phyloP scores from a whole-genome alignment of 2,329 filamentous ascomycete species.

The Hyphodiscus sp. region DNA sequence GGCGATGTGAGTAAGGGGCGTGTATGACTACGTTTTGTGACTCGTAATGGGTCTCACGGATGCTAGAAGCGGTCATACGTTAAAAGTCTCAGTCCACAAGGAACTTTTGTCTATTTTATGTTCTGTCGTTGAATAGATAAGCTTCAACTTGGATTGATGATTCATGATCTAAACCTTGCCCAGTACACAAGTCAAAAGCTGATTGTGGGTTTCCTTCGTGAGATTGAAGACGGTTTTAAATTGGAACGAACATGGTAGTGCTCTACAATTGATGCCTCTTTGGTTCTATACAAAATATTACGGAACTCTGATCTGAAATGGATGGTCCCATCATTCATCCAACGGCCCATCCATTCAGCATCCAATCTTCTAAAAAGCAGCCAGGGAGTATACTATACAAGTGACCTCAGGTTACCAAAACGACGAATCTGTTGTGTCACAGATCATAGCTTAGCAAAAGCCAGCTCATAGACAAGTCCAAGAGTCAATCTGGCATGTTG shows the following conservation, averaged over 20 bases:
- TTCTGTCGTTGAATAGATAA: too few species aligned
- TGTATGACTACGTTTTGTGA: constrained; percentile 8
- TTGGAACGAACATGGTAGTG: background rate
- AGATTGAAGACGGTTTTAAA: background rate
- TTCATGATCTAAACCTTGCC: too few species aligned
- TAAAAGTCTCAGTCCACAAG: too few species aligned
- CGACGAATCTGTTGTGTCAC: background rate
- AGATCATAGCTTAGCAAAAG: constrained; percentile 51
- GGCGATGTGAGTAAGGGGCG: background rate
- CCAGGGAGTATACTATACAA: background rate
- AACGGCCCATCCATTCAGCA: too few species aligned
- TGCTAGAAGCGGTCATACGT: too few species aligned
- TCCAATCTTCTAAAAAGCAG: too few species aligned
- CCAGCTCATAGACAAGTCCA: constrained; percentile 77
- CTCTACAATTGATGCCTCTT: background rate
- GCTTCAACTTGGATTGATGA: too few species aligned
- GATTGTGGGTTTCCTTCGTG: background rate
- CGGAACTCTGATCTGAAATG: background rate
- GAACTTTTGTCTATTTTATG: too few species aligned
- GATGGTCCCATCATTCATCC: background rate
- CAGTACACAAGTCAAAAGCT: background rate
- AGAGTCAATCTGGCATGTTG: constrained; percentile 83
- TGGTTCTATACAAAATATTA: background rate
- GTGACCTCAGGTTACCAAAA: background rate
- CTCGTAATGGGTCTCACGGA: background rate